Evolutionary conservation across 1,284 basidiomycete genomes (phyloP), one percentile per base, ranked within the genome.

Genomic region (Vanrija sp.): DNA sequence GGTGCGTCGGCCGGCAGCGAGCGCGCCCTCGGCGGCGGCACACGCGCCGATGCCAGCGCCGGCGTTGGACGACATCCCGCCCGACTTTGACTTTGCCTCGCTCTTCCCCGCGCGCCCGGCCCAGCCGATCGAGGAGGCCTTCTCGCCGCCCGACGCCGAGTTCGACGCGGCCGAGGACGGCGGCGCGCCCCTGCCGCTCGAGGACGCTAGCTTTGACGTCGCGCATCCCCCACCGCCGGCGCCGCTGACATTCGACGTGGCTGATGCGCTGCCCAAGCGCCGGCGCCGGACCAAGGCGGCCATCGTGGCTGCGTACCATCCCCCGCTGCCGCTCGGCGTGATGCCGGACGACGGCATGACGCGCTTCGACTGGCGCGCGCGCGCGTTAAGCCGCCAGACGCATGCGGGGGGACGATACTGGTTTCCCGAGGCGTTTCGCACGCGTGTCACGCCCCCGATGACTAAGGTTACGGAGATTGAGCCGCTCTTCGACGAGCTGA

Each of bases 401-500:
- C 43, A 48, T 24, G 45, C 49, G 16, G 6, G 27, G 22, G 53
- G 50, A 16, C 49, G 45, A 12, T 53, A 57, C 39, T 70, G 66
- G 66, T 67, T 59, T 39, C 60, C 61, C 16, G 48, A 59, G 6
- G 42, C 51, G 37, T 53, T 44, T 19, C 44, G 47, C 14, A 41
- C 43, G 27, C 59, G 81, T 36, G 68, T 76, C 36, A 58, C 65
- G 27, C 78, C 81, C 25, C 66, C 66, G 2, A 70, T 68, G 31
- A 54, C 57, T 0, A 66, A 68, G 24, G 59, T 80, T 4, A 64
- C 60, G 12, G 66, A 67, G 10, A 74, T 72, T 10, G 75, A 80
- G 22, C 66, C 63, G 16, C 79, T 77, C 47, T 75, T 78, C 59
- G 71, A 77, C 3, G 80, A 82, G 59, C 71, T 82, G 23, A 66